Base-by-base conservation (phyloP, 331 rosid species). In the Arachis monticola region DNA sequence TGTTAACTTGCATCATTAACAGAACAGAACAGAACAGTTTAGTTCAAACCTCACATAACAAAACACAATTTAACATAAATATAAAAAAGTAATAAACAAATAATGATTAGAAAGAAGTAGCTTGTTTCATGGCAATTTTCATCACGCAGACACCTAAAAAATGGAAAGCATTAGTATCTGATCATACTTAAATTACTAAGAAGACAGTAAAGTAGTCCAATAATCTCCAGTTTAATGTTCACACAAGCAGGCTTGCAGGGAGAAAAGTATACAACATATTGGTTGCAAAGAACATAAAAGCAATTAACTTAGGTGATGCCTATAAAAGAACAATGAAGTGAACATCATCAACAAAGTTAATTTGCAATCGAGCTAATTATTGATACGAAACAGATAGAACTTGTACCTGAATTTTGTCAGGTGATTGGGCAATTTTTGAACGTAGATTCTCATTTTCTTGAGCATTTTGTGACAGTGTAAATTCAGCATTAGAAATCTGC, bases 401-500 rank as follows among this genome's bases (percentile, higher is more conserved):
- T 2, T 27, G 73, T 84, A 93, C 97, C 96, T 91, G 93, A 78
- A 93, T 77, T 83, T 90, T 93, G 83, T 93, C 94, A 27, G 97
- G 98, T 10, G 98, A 93, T 17, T 93, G 97, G 44, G 84, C 93
- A 61, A 93, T 76, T 82, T 79, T 89, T 7, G 96, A 89, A 17
- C 90, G 95, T 70, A 91, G 82, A 75, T 84, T 91, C 72, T 87
- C 93, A 85, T 81, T 94, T 70, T 94, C 96, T 80, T 86, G 93
- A 61, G 79, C 96, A 83, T 76, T 84, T 86, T 90, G 88, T 57
- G 92, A 82, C 27, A 91, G 67, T 22, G 75, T 69, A 85, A 88
- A 91, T 70, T 91, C 95, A 62, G 95, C 96, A 69, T 66, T 83
- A 9, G 96, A 87, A 70, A 94, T 88, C 98, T 91, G 87, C 58